Conservation (phyloP, 768 basidiomycete species). For the Nevesoporus exiguus region DNA sequence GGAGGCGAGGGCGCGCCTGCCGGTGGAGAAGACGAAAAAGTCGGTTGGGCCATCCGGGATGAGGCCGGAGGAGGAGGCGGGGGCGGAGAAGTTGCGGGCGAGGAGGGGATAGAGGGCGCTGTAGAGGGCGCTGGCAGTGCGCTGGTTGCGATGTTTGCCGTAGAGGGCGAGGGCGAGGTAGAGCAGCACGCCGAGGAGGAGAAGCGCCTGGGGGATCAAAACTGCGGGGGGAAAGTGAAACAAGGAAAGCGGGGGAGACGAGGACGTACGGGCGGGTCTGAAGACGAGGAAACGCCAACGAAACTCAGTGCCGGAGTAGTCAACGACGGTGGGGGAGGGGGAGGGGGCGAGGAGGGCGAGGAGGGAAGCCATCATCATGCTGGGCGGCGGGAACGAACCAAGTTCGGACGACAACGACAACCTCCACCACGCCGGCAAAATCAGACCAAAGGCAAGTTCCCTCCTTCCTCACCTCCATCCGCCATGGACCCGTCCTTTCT, state of each 20-base stretch:
- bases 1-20: slow-evolving; percentile 70
- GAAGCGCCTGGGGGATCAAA: slow-evolving; percentile 62
- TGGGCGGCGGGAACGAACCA: no score
- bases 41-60: slow-evolving; percentile 71
- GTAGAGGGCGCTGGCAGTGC: slow-evolving; percentile 64
- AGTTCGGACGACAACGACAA: no score
- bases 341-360: slow-evolving; percentile 14
- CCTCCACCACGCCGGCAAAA: no score
- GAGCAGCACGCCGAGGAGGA: slow-evolving; percentile 49
- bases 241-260: background rate
- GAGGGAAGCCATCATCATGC: slow-evolving; percentile 11
- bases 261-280: slow-evolving; percentile 64
- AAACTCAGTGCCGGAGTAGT: slow-evolving; percentile 75
- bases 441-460: slow-evolving; percentile 17
- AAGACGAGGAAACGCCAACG: slow-evolving; percentile 75
- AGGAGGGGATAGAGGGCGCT: slow-evolving; percentile 56
- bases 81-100: slow-evolving; percentile 71
- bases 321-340: slow-evolving; percentile 22
- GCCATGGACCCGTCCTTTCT: slow-evolving; percentile 28
- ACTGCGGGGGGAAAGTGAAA: slow-evolving; percentile 35
- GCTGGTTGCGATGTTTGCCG: slow-evolving; percentile 58
- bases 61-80: slow-evolving; percentile 48
- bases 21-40: slow-evolving; percentile 85
- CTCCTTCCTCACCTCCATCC: background rate
- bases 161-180: slow-evolving; percentile 57